Evolutionary conservation across 345 rosid genomes (phyloP), one percentile per base, ranked within the genome.

Genomic region (Eucalyptus grandis): DNA sequence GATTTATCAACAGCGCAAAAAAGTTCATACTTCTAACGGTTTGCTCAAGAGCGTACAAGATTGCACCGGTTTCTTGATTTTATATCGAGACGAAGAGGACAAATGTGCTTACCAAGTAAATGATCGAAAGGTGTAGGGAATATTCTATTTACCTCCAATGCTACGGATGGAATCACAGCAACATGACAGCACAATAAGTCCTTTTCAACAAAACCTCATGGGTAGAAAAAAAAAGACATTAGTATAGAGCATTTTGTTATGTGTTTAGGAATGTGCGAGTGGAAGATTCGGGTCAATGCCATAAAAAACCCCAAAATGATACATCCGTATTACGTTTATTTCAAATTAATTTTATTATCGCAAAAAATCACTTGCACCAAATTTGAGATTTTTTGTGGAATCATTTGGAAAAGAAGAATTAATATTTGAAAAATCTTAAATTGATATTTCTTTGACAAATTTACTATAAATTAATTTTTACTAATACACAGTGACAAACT

Each of bases 401-500:
- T 56, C 6, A 56, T 56, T 56, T 56, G 0, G 1, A 56, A 56
- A 56, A 9, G 11, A 56, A 22, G 3, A 22, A 21, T 4, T 56
- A 22, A 56, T 27, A 27, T 6, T 1, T 1, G 15, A 27, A 12
- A 60, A 60, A 12, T 0, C 2, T 12, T 4, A 27, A 60, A 60
- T 6, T 11, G 1, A 0, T 60, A 60, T 0, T 3, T 12, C 0
- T 6, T 1, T 60, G 16, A 60, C 2, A 9, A 12, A 3, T 58
- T 24, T 58, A 58, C 3, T 24, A 22, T 0, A 58, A 24, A 58
- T 11, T 11, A 58, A 58, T 24, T 58, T 24, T 24, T 24, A 11
- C 3, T 50, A 50, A 3, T 14, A 50, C 0, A 2, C 7, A 2
- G 0, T 15, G 2, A 27, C 0, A 27, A 60, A 60, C 27, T 60